Evolutionary conservation across 257 asterid species (phyloP).

Genomic region (Gentiana macrophylla): DNA sequence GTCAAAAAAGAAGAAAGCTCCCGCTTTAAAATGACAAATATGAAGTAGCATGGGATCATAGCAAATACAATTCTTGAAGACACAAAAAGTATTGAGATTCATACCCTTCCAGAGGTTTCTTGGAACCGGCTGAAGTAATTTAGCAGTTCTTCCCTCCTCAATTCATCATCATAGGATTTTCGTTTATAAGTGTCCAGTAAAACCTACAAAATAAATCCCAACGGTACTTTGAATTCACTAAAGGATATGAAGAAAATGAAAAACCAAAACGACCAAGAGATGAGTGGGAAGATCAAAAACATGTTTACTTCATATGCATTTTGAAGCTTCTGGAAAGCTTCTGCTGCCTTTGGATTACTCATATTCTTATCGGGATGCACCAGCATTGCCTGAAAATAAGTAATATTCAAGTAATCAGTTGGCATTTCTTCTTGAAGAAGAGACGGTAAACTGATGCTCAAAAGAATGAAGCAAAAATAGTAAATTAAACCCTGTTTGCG

Average conservation of each 20-base stretch:
- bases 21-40: background rate
- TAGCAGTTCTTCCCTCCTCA: conserved; percentile 85
- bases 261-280: background rate
- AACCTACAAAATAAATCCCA: conserved; percentile 37
- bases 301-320: conserved; percentile 83
- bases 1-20: background rate
- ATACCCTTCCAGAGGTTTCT: conserved; percentile 62
- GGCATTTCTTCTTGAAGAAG: background rate
- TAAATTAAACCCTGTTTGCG: background rate
- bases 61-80: background rate
- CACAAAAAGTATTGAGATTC: background rate
- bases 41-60: background rate
- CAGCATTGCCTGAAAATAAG: conserved; percentile 76
- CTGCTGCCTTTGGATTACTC: conserved; percentile 95
- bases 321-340: conserved; percentile 97
- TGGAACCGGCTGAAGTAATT: conserved; percentile 68
- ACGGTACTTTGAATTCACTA: conserved; percentile 8
- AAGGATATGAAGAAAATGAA: conserved; percentile 6
- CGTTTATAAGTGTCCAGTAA: conserved; percentile 72
- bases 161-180: conserved; percentile 83
- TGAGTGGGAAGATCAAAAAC: background rate
- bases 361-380: conserved; percentile 99
- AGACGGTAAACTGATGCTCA: background rate
- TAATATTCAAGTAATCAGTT: conserved; percentile 8
- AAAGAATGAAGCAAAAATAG: background rate